Evolutionary conservation across 2,329 filamentous ascomycete genomes (phyloP).

Genomic region (Ascocoryne sarcoides): DNA sequence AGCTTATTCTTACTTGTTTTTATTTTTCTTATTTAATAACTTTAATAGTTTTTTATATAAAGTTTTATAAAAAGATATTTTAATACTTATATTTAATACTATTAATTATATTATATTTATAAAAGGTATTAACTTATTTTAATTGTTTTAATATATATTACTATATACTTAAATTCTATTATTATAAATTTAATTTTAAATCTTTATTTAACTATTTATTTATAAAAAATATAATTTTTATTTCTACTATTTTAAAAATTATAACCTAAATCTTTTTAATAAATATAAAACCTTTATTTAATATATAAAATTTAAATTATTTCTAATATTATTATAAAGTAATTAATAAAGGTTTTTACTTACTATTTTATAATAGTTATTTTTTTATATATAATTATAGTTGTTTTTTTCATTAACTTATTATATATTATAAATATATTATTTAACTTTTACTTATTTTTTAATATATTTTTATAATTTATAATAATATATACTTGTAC

Average conservation of each 20-base stretch:
- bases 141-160: constrained; percentile 5
- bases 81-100: too few species aligned
- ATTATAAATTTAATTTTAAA: neutral
- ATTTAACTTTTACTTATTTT: constrained; percentile 2
- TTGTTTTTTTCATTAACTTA: neutral
- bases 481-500: too few species aligned
- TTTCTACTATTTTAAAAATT: neutral
- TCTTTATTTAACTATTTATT: constrained; percentile 8
- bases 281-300: constrained; percentile 3
- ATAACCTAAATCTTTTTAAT: constrained; percentile 4
- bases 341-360: neutral
- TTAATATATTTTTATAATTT: constrained; percentile 3
- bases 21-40: too few species aligned
- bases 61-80: constrained; percentile 7
- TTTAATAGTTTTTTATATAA: constrained; percentile 11
- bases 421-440: neutral
- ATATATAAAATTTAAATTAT: neutral
- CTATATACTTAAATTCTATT: constrained; percentile 4
- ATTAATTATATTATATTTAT: constrained; percentile 8
- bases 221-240: constrained; percentile 8
- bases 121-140: constrained; percentile 4
- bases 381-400: neutral
- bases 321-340: neutral
- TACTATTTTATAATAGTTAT: neutral
- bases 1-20: too few species aligned